Evolutionary conservation across 306 rosid species (phyloP).

Genomic region (Hylodesmum podocarpum): DNA sequence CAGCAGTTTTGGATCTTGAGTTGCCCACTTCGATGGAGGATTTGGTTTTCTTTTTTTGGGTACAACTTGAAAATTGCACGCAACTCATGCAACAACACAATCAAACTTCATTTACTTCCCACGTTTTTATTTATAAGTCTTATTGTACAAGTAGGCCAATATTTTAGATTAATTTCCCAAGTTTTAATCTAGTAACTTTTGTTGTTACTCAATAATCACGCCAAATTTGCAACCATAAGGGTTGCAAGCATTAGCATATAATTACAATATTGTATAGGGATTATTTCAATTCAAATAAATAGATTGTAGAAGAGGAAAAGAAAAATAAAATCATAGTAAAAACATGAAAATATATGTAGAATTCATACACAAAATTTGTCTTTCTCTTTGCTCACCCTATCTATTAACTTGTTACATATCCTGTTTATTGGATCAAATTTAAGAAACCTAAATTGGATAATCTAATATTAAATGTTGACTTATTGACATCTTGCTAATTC

Average conservation of each 20-base stretch:
- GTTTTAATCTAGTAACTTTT: neutral
- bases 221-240: neutral
- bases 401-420: neutral
- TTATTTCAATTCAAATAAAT: neutral
- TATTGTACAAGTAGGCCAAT: neutral
- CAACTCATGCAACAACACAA: neutral
- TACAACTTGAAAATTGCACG: neutral
- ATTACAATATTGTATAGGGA: neutral
- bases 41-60: neutral
- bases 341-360: neutral
- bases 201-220: no score
- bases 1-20: neutral
- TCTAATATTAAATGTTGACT: neutral
- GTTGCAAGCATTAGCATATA: neutral
- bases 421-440: neutral
- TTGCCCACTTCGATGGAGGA: neutral
- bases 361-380: neutral
- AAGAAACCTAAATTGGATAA: neutral
- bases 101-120: neutral
- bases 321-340: neutral
- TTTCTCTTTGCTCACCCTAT: neutral
- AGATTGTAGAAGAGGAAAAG: neutral
- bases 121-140: neutral
- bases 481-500: neutral
- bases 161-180: neutral